Percentiles rank a stretch among this genome's conserved stretches.
phyloP scores from a whole-genome alignment of 108 stramenopile species.

The Nitzschia putrida region DNA sequence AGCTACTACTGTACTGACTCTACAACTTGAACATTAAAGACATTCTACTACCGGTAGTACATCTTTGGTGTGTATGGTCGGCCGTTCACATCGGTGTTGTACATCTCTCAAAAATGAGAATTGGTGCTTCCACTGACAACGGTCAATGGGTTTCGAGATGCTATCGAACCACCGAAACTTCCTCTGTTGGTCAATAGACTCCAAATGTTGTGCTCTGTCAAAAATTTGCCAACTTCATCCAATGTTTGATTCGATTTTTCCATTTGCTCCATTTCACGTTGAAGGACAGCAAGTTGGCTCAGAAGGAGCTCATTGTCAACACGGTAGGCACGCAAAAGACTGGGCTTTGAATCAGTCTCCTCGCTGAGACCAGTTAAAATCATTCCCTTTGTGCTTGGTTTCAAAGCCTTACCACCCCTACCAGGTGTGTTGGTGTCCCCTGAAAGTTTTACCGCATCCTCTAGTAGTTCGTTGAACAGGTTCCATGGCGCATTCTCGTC shows the following conservation, averaged over 20 bases:
- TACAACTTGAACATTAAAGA: too few relatives aligned
- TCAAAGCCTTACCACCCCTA: constrained; percentile 6
- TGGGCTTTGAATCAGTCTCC: constrained; percentile 10
- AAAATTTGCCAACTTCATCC: constrained; percentile 28
- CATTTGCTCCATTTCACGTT: constrained; percentile 37
- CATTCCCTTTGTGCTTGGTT: constrained; percentile 30
- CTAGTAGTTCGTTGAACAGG: constrained; percentile 37
- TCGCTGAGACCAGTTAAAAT: constrained; percentile 6
- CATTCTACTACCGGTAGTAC: too few relatives aligned
- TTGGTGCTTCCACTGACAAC: too few relatives aligned
- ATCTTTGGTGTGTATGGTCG: too few relatives aligned
- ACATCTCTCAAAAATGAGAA: too few relatives aligned
- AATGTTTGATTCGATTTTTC: constrained; percentile 24
- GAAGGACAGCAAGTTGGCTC: constrained; percentile 32
- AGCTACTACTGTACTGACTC: too few relatives aligned
- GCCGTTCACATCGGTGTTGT: too few relatives aligned
- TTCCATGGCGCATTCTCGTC: constrained; percentile 38
- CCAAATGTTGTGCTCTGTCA: constrained; percentile 46
- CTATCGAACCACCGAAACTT: not conserved
- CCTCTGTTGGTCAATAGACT: constrained; percentile 10
- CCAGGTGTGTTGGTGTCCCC: not conserved
- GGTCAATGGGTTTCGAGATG: too few relatives aligned
- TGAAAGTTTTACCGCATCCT: constrained; percentile 7
- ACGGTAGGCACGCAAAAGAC: constrained; percentile 40
- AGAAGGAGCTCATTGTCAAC: constrained; percentile 49